Evolutionary conservation across 345 rosid species (phyloP).

Genomic region (Eucalyptus marginata): DNA sequence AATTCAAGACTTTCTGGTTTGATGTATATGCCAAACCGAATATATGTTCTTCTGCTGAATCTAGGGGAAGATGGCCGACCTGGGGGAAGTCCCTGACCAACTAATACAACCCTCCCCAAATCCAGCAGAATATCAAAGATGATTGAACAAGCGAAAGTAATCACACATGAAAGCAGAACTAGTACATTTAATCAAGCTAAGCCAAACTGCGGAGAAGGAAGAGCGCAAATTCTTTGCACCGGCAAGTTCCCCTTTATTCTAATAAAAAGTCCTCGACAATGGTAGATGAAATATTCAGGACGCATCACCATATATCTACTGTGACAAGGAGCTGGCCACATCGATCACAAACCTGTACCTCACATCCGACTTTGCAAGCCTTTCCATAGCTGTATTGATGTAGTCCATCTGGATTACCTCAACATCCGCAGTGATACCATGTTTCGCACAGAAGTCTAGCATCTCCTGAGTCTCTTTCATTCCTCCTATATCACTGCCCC

Average conservation of each 20-base stretch:
- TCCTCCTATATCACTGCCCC: background rate
- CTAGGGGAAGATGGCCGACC: background rate
- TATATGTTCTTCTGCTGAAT: background rate
- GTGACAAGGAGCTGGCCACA: constrained; percentile 47
- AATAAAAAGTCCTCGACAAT: background rate
- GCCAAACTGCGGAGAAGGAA: background rate
- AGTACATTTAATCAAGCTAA: background rate
- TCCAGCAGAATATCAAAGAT: background rate
- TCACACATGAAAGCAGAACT: background rate
- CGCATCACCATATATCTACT: background rate
- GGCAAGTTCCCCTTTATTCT: background rate
- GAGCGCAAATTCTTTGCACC: background rate
- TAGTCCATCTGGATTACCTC: constrained; percentile 67
- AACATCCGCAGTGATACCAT: constrained; percentile 58
- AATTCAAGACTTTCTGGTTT: background rate
- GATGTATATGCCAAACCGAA: background rate
- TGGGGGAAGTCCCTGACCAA: background rate
- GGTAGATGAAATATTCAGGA: background rate
- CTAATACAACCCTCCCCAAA: background rate
- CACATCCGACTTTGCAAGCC: constrained; percentile 92
- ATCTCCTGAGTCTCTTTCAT: background rate
- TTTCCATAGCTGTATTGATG: constrained; percentile 67
- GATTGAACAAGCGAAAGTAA: background rate
- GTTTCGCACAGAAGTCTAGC: constrained; percentile 60
- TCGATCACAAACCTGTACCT: constrained; percentile 84